phyloP scores from a whole-genome alignment of 495 filamentous ascomycete species.

The Aspergillus ostianus region DNA sequence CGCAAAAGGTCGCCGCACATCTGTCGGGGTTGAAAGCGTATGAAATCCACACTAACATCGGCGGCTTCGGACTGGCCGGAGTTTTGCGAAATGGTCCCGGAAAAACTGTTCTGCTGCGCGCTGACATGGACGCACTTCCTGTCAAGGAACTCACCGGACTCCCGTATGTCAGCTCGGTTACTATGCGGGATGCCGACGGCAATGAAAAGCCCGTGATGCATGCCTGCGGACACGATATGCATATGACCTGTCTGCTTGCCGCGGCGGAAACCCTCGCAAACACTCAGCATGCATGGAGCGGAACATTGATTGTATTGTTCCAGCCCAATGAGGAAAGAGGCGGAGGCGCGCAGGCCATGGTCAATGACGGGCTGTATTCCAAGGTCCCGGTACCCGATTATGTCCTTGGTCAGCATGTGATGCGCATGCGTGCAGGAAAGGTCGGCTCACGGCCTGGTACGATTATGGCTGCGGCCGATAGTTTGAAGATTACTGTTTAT shows the following conservation, averaged over 20 bases:
- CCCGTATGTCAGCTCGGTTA: constrained; percentile 46
- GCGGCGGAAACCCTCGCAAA: constrained; percentile 41
- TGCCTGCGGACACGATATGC: constrained; percentile 58
- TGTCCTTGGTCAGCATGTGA: constrained; percentile 52
- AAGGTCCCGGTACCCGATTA: constrained; percentile 50
- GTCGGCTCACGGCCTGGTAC: constrained; percentile 38
- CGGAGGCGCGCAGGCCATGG: constrained; percentile 53
- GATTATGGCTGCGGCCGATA: constrained; percentile 50
- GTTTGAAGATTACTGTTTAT: constrained; percentile 49
- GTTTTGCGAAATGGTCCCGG: constrained; percentile 48
- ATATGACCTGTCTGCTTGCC: constrained; percentile 53
- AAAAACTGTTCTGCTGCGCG: constrained; percentile 49
- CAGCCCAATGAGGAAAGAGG: constrained; percentile 55
- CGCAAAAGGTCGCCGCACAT: constrained; percentile 38
- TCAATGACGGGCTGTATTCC: constrained; percentile 50
- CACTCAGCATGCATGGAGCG: constrained; percentile 38
- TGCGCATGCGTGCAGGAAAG: constrained; percentile 44
- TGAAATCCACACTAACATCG: constrained; percentile 46
- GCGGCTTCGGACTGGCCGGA: constrained; percentile 47
- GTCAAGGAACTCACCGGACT: constrained; percentile 50
- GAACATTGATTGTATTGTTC: constrained; percentile 54
- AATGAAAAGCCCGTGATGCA: constrained; percentile 53
- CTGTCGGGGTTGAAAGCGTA: constrained; percentile 29
- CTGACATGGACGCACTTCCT: constrained; percentile 56
- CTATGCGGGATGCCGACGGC: constrained; percentile 41